A percentile compares a stretch with the other conserved stretches of the same genome.
These are phyloP conservation scores for Chaetoscypha palmicola DNA, from an alignment of 2,329 filamentous ascomycete genomes.

Conservation along the genomic window DNA sequence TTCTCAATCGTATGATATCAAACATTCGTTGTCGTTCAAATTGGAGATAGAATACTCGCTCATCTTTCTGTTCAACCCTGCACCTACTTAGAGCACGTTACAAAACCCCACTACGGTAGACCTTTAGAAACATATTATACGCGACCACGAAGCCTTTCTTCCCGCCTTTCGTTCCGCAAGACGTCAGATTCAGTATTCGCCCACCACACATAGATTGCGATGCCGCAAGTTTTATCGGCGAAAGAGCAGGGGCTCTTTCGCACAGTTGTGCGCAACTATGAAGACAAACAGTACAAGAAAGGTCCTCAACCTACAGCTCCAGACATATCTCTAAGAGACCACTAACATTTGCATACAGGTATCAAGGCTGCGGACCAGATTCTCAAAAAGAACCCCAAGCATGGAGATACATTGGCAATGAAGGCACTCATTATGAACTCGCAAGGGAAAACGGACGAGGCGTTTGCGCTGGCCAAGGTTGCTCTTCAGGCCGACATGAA, in stretches of 20 bases:
- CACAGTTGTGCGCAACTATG: constrained; percentile 90
- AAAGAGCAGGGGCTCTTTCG: constrained; percentile 95
- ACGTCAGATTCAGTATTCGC: no score
- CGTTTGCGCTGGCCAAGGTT: constrained; percentile 85
- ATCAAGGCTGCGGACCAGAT: constrained; percentile 96
- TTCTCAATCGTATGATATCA: no score
- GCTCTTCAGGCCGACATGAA: constrained; percentile 96
- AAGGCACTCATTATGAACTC: constrained; percentile 95
- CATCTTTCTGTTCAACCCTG: no score
- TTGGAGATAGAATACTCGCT: no score
- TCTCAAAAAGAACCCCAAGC: constrained; percentile 85
- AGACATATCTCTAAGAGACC: no score
- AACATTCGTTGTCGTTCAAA: no score
- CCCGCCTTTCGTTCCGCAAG: no score
- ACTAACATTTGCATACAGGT: constrained; percentile 39
- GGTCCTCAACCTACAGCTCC: no score
- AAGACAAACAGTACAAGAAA: constrained; percentile 97
- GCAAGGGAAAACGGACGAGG: constrained; percentile 86
- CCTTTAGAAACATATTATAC: not conserved
- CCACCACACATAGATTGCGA: no score
- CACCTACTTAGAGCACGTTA: no score
- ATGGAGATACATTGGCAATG: constrained; percentile 98
- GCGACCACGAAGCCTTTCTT: not conserved
- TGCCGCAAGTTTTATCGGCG: constrained; percentile 68
- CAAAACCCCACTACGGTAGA: no score